A percentile compares a stretch with the other conserved stretches of the same genome.
These are phyloP conservation scores for Rhizophagus prolifer DNA, from an alignment of 192 early-diverging fungal genomes.

Conservation along the genomic window DNA sequence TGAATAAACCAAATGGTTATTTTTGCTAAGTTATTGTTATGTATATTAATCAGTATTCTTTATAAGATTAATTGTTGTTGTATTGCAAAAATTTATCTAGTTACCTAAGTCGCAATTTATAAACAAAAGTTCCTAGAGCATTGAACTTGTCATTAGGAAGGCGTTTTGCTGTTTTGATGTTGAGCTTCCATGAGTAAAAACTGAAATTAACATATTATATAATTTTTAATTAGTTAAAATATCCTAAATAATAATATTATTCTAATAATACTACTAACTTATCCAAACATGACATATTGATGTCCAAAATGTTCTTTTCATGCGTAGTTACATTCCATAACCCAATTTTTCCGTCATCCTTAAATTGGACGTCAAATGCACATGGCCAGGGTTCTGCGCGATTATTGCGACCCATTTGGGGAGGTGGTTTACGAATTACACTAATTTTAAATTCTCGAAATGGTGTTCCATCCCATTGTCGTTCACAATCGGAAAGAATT, in stretches of 20 bases:
- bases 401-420: neutral
- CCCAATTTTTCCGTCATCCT: slow-evolving; percentile 32
- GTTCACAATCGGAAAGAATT: slow-evolving; percentile 19
- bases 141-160: slow-evolving; percentile 31
- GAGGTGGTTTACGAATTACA: neutral
- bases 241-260: neutral
- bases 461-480: slow-evolving; percentile 10
- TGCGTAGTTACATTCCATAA: slow-evolving; percentile 43
- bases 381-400: neutral
- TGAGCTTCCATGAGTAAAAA: slow-evolving; percentile 42
- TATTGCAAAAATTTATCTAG: neutral
- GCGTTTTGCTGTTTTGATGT: slow-evolving; percentile 34
- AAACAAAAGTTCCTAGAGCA: slow-evolving; percentile 37
- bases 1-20: slow-evolving; percentile 34
- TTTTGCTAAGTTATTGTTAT: neutral
- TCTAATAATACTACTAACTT: slow-evolving; percentile 24
- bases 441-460: slow-evolving; percentile 24
- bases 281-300: slow-evolving; percentile 36
- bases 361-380: slow-evolving; percentile 31
- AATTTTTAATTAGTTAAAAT: neutral
- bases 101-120: slow-evolving; percentile 32
- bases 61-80: neutral
- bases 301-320: slow-evolving; percentile 30
- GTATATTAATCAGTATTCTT: neutral
- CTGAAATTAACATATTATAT: slow-evolving; percentile 24